A percentile compares a stretch with the other conserved stretches of the same genome.
Conservation (phyloP, 2,329 filamentous ascomycete genomes). For the Beauveria pseudobassiana region DNA sequence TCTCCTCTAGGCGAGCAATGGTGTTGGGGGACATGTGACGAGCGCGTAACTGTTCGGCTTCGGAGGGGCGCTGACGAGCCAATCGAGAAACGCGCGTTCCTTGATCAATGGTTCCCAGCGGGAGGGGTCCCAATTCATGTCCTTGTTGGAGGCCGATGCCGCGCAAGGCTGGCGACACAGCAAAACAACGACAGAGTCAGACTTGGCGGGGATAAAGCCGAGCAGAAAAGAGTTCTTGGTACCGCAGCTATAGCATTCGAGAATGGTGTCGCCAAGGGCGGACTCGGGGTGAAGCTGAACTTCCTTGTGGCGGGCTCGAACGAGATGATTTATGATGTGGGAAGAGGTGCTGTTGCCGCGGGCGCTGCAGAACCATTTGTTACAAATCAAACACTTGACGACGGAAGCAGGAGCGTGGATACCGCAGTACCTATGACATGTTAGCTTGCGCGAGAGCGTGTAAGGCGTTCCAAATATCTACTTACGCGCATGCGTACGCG, state of each 20-base stretch:
- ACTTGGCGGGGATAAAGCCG: slow-evolving; percentile 97
- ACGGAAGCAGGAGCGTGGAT: slow-evolving; percentile 94
- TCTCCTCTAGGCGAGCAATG: slow-evolving; percentile 92
- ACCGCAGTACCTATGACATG: slow-evolving; percentile 69
- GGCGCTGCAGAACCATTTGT: slow-evolving; percentile 98
- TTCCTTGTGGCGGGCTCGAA: slow-evolving; percentile 96
- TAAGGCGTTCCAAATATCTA: slow-evolving; percentile 19
- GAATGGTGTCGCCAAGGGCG: slow-evolving; percentile 85
- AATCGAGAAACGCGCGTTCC: slow-evolving; percentile 87
- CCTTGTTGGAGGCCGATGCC: slow-evolving; percentile 89
- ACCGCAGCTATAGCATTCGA: slow-evolving; percentile 98
- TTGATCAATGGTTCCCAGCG: slow-evolving; percentile 97
- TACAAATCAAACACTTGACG: slow-evolving; percentile 91
- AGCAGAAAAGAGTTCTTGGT: slow-evolving; percentile 99
- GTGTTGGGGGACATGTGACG: slow-evolving; percentile 88
- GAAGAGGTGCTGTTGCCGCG: slow-evolving; percentile 94
- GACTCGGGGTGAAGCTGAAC: slow-evolving; percentile 93
- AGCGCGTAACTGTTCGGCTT: slow-evolving; percentile 92
- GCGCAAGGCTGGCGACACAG: slow-evolving; percentile 95
- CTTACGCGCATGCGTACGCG: slow-evolving; percentile 90
- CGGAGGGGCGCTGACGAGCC: slow-evolving; percentile 83
- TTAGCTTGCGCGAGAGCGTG: slow-evolving; percentile 19
- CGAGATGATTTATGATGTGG: slow-evolving; percentile 96
- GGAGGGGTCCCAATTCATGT: slow-evolving; percentile 99
- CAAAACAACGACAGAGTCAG: slow-evolving; percentile 93